Evolutionary conservation across 495 filamentous ascomycete genomes (phyloP).

Genomic region (Jackrogersella multiformis): DNA sequence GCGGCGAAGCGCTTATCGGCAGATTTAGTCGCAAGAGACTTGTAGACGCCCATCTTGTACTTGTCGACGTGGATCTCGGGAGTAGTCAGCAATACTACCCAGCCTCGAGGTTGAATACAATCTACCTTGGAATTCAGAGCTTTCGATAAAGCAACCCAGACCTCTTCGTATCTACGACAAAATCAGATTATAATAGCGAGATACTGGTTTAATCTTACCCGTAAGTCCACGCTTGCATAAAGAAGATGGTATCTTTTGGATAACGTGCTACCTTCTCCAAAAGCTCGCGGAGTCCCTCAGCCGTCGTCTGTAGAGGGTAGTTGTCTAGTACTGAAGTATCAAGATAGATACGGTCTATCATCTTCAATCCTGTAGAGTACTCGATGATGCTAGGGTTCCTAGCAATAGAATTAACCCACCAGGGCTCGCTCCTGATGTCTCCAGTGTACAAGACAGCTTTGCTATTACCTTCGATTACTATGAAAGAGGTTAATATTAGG

Average conservation of each 20-base stretch:
- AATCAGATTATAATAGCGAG: not conserved
- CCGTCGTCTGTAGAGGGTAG: slow-evolving; percentile 62
- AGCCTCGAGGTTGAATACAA: not conserved
- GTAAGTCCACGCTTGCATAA: slow-evolving; percentile 92
- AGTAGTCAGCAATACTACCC: slow-evolving; percentile 5
- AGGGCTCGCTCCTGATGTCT: slow-evolving; percentile 81
- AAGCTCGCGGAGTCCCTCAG: slow-evolving; percentile 79
- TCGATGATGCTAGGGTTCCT: slow-evolving; percentile 79
- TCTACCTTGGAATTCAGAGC: slow-evolving; percentile 71
- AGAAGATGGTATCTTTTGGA: slow-evolving; percentile 79
- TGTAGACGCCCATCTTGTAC: slow-evolving; percentile 80
- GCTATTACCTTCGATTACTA: slow-evolving; percentile 77
- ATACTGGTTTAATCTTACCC: slow-evolving; percentile 60
- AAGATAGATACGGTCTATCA: slow-evolving; percentile 82
- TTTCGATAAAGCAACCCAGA: slow-evolving; percentile 84
- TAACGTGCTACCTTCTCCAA: slow-evolving; percentile 73
- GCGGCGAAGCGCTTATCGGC: slow-evolving; percentile 43
- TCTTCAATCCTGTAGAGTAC: slow-evolving; percentile 72
- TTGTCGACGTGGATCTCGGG: slow-evolving; percentile 79
- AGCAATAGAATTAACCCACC: slow-evolving; percentile 64
- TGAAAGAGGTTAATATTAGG: not conserved
- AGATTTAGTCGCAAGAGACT: slow-evolving; percentile 63
- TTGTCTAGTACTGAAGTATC: slow-evolving; percentile 80
- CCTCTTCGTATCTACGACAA: slow-evolving; percentile 72
- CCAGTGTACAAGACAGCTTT: slow-evolving; percentile 90